These are phyloP conservation scores for Suhomyces panamericanus DNA, from an alignment of 1,139 yeast species.

Conservation along the genomic window DNA sequence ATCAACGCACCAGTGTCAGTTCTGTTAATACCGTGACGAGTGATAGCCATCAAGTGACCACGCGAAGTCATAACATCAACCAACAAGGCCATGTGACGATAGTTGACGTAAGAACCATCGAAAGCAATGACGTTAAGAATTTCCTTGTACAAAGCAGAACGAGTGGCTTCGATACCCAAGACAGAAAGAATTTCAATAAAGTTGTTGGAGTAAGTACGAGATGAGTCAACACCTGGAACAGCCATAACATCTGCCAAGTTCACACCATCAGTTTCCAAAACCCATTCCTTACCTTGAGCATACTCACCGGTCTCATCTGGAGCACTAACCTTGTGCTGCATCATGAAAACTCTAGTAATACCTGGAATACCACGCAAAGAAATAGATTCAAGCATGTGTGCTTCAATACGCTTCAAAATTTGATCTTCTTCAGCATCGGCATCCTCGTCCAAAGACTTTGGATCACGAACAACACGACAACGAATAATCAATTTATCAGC, in stretches of 20 bases:
- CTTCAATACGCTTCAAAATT: slow-evolving; percentile 90
- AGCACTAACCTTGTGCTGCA: slow-evolving; percentile 82
- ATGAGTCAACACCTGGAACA: slow-evolving; percentile 90
- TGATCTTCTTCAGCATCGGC: slow-evolving; percentile 97
- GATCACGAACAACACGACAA: slow-evolving; percentile 98
- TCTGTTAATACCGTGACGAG: slow-evolving; percentile 99
- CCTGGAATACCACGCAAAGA: slow-evolving; percentile 96
- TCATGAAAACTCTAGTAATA: slow-evolving; percentile 87
- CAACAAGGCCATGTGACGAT: slow-evolving; percentile 95
- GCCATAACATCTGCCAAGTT: slow-evolving; percentile 94
- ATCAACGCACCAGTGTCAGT: slow-evolving; percentile 98
- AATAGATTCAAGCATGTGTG: slow-evolving; percentile 93
- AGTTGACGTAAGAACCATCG: slow-evolving; percentile 98
- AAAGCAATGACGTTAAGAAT: slow-evolving; percentile 96
- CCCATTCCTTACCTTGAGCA: slow-evolving; percentile 93
- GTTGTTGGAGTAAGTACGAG: slow-evolving; percentile 90
- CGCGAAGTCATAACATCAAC: slow-evolving; percentile 99
- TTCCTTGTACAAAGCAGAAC: slow-evolving; percentile 90
- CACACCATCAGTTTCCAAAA: slow-evolving; percentile 97
- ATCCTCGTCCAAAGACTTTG: slow-evolving; percentile 89
- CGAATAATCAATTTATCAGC: slow-evolving; percentile 96
- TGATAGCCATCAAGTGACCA: slow-evolving; percentile 97
- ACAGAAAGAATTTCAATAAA: slow-evolving; percentile 95
- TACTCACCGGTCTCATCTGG: slow-evolving; percentile 87
- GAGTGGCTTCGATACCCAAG: slow-evolving; percentile 97